These are phyloP conservation scores for Colletotrichum sp. DNA, from an alignment of 2,329 filamentous ascomycete species.

Conservation along the genomic window DNA sequence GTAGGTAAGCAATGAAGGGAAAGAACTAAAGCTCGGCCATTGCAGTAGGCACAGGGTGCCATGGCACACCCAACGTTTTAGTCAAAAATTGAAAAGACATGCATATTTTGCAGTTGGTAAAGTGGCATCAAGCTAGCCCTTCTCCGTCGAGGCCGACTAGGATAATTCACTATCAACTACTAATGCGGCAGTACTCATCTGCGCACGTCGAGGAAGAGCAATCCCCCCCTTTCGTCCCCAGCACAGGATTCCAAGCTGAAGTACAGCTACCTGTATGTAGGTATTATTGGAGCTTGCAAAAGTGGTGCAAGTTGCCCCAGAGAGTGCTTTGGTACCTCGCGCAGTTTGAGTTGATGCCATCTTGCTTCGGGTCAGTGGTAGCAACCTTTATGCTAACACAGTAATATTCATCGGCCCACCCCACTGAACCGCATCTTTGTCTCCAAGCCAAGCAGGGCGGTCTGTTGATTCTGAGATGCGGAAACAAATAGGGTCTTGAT, in stretches of 20 bases:
- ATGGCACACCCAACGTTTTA: background rate
- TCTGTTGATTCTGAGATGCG: background rate
- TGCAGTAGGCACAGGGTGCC: background rate
- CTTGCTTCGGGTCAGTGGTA: background rate
- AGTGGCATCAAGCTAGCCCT: background rate
- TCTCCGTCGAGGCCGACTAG: background rate
- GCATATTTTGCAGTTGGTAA: background rate
- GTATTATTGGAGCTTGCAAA: background rate
- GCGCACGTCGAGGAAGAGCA: background rate
- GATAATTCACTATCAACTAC: background rate
- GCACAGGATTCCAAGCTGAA: background rate
- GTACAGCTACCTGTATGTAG: background rate
- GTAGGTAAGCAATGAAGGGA: background rate
- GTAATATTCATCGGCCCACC: background rate
- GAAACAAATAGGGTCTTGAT: background rate
- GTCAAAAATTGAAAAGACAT: background rate
- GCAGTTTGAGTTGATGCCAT: background rate
- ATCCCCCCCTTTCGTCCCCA: background rate
- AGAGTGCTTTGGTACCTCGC: background rate
- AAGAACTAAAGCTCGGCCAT: background rate
- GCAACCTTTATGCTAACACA: background rate
- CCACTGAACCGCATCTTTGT: background rate
- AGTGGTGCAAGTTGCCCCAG: background rate
- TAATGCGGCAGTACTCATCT: background rate
- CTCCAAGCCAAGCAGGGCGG: background rate